Percentiles rank a stretch among this genome's conserved stretches.
phyloP scores from a whole-genome alignment of 768 basidiomycete species.

The Candolleomyces efflorescens region DNA sequence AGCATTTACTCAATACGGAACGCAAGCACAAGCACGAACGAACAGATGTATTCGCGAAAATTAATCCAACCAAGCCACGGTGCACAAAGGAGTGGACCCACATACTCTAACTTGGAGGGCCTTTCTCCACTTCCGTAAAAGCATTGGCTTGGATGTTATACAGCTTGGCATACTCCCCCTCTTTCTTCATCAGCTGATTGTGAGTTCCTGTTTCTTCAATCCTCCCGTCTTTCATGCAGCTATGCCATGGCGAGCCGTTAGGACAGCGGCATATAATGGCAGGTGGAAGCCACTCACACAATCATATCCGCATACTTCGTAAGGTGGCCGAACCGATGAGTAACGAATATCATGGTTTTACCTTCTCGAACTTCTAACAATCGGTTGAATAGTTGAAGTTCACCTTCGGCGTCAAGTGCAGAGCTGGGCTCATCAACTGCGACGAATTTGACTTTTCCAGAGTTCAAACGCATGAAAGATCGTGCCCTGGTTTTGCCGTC shows the following conservation, averaged over 20 bases:
- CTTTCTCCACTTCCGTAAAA: conserved; percentile 11
- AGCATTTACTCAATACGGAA: too few species aligned
- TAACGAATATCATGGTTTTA: conserved; percentile 54
- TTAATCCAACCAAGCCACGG: too few species aligned
- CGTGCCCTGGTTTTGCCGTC: conserved; percentile 30
- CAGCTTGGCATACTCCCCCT: conserved; percentile 38
- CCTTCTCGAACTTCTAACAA: conserved; percentile 34
- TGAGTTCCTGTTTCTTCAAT: conserved; percentile 40
- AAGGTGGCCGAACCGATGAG: conserved; percentile 50
- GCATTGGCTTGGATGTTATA: conserved; percentile 35
- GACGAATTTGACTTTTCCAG: conserved; percentile 40
- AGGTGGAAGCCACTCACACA: conserved; percentile 34
- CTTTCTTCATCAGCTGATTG: conserved; percentile 27
- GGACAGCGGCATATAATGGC: not conserved
- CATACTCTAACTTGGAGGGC: too few species aligned
- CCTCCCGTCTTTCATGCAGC: conserved; percentile 41
- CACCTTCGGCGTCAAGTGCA: conserved; percentile 50
- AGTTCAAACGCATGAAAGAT: conserved; percentile 39
- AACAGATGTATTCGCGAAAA: too few species aligned
- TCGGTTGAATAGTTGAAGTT: conserved; percentile 41
- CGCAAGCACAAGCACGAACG: too few species aligned
- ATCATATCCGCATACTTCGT: conserved; percentile 47
- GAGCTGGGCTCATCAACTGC: conserved; percentile 59
- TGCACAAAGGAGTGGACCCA: too few species aligned
- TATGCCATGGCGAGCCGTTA: conserved; percentile 12